Conservation (phyloP, 768 basidiomycete genomes). For the Porphyrellus cyaneotinctus region DNA sequence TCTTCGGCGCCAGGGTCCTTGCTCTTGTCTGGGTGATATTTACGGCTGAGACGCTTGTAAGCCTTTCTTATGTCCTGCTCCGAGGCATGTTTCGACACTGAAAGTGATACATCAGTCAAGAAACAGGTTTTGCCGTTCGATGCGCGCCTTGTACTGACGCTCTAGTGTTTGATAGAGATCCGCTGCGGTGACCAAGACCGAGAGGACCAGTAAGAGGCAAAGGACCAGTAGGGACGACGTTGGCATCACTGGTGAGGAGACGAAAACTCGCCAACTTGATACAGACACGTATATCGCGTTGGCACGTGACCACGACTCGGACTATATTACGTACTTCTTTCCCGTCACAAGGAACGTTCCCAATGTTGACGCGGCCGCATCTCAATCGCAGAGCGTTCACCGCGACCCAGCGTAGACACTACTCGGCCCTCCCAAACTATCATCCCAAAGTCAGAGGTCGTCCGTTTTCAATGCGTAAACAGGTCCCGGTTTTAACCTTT, state of each 20-base stretch:
- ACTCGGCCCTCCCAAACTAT: slow-evolving; percentile 21
- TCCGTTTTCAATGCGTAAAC: slow-evolving; percentile 1
- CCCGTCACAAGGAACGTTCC: no score
- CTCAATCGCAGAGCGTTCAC: background rate
- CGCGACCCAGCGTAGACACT: slow-evolving; percentile 11
- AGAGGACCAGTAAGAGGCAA: slow-evolving; percentile 32
- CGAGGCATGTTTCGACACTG: slow-evolving; percentile 72
- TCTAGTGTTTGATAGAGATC: slow-evolving; percentile 84
- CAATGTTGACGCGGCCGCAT: slow-evolving; percentile 18
- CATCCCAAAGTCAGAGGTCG: slow-evolving; percentile 40
- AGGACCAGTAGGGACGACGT: slow-evolving; percentile 24
- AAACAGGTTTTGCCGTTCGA: slow-evolving; percentile 12
- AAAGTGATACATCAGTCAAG: slow-evolving; percentile 19
- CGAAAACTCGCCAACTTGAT: background rate
- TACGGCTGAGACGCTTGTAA: slow-evolving; percentile 85
- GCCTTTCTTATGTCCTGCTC: slow-evolving; percentile 89
- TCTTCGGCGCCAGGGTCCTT: slow-evolving; percentile 76
- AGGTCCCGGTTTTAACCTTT: slow-evolving; percentile 6
- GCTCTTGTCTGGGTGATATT: slow-evolving; percentile 95
- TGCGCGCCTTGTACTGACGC: slow-evolving; percentile 51
- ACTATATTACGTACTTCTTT: background rate
- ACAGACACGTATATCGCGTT: slow-evolving; percentile 29
- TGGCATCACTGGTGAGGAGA: slow-evolving; percentile 20
- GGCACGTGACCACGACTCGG: slow-evolving; percentile 23
- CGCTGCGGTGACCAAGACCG: slow-evolving; percentile 41